Base-by-base conservation (phyloP, 352 stramenopile species). In the Globisporangium abappressorium region DNA sequence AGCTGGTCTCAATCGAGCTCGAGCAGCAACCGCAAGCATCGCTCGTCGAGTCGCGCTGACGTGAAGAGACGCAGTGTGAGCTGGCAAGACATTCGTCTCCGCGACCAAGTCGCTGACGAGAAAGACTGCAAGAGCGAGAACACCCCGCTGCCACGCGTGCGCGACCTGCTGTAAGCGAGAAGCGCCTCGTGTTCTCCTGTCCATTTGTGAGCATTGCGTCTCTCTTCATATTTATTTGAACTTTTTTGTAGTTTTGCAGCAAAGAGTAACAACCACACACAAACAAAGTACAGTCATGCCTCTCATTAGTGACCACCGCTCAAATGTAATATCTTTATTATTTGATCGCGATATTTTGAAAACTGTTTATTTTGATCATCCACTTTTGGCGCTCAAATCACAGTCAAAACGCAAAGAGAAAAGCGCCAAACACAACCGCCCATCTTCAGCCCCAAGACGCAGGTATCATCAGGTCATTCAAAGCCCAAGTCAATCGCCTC, bases 71-170 rank as follows among this genome's bases (percentile, higher is more conserved):
- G 66, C 26, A 66, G 66, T 38, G 53, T 46, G 36, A 71, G 51
- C 66, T 62, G 66, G 59, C 66, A 67, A 34, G 64, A 62, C 55
- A 56, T 64, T 41, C 64, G 54, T 5, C 36, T 62, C 26, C 64
- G 55, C 15, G 64, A 69, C 22, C 24, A 58, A 38, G 26, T 38
- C 15, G 26, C 54, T 20, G 26, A 38, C 9, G 54, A 58, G 54
- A 58, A 41, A 15, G 54, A 51, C 41, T 33, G 36, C 49, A 51
- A 24, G 33, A 57, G 38, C 38, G 14, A 33, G 20, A 60, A 22
- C 33, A 34, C 38, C 18, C 33, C 36, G 9, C 41, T 66, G 2
- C 20, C 36, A 20, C 64, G 66, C 38, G 58, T 57, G 58, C 66
- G 49, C 5, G 64, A 64, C 18, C 47, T 71, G 58, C 54, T 71